These are phyloP conservation scores for Pseudogymnoascus sp. DNA, from an alignment of 2,329 filamentous ascomycete species.

Conservation along the genomic window DNA sequence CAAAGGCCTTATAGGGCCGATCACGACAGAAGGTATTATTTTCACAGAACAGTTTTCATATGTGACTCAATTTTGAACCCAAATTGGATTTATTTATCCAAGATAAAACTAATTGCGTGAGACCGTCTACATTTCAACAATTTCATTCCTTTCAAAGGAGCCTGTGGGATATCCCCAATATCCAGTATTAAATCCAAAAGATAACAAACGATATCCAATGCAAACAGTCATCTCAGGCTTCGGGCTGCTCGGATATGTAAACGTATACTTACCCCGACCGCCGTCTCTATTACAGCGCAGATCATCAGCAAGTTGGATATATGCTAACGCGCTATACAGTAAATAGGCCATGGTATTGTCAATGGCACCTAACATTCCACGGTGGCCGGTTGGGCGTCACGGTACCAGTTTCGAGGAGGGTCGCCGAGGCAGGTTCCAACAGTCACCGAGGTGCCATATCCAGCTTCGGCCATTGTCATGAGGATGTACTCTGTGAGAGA, in stretches of 20 bases:
- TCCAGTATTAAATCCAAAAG: background rate
- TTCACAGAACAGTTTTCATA: background rate
- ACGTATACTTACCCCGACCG: background rate
- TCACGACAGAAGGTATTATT: background rate
- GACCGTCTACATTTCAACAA: background rate
- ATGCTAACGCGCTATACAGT: background rate
- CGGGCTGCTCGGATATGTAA: background rate
- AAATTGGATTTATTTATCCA: background rate
- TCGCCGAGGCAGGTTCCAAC: conserved; percentile 42
- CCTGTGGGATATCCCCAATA: background rate
- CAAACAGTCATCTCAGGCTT: background rate
- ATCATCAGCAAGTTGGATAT: background rate
- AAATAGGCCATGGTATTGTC: background rate
- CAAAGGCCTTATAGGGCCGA: background rate
- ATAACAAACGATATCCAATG: background rate
- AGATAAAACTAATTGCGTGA: background rate
- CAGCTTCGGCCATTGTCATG: conserved; percentile 29
- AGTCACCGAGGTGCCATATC: conserved; percentile 33
- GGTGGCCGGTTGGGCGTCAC: conserved; percentile 9
- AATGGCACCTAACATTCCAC: background rate
- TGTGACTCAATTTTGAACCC: background rate
- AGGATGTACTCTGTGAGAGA: conserved; percentile 32
- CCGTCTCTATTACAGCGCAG: background rate
- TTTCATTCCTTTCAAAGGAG: background rate
- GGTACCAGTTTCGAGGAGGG: conserved; percentile 37